These are phyloP conservation scores for Entomortierella chlamydospora DNA, from an alignment of 192 early-diverging fungal genomes.

Conservation along the genomic window DNA sequence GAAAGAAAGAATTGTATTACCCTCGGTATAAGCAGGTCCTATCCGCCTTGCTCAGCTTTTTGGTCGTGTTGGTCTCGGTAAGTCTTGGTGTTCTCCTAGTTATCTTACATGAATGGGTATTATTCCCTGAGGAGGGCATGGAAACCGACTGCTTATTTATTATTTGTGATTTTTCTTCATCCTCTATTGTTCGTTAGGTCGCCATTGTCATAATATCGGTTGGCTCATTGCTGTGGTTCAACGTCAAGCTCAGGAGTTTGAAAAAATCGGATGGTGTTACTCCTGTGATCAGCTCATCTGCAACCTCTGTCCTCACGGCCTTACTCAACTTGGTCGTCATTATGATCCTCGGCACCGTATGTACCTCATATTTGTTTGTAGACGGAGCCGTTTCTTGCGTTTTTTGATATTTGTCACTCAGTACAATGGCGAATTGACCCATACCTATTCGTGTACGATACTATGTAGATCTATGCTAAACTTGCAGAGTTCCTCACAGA, in stretches of 20 bases:
- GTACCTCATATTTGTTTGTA: background rate
- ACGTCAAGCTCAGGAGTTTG: conserved; percentile 1
- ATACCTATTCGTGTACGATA: too few relatives aligned
- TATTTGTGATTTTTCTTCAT: too few relatives aligned
- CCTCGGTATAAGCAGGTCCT: conserved; percentile 41
- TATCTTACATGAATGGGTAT: too few relatives aligned
- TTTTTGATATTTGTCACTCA: conserved; percentile 18
- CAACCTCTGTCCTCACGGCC: conserved; percentile 48
- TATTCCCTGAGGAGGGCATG: too few relatives aligned
- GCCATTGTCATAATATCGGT: conserved; percentile 61
- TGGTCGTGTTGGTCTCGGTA: conserved; percentile 24
- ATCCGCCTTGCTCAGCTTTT: conserved; percentile 14
- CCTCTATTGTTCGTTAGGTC: conserved; percentile 38
- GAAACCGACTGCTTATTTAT: too few relatives aligned
- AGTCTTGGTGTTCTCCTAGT: conserved; percentile 2
- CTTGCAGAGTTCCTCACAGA: conserved; percentile 55
- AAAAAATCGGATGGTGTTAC: background rate
- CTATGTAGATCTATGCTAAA: conserved; percentile 27
- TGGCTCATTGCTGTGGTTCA: conserved; percentile 47
- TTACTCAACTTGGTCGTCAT: conserved; percentile 64
- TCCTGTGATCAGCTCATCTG: conserved; percentile 9
- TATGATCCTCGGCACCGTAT: conserved; percentile 64
- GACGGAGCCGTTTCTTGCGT: conserved; percentile 7
- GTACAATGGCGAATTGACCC: too few relatives aligned
- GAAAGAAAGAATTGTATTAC: conserved; percentile 52